Percentiles rank a stretch among this genome's conserved stretches.
Evolutionary conservation across 75 land plant genomes (phyloP).

Genomic region (Pinus taeda): DNA sequence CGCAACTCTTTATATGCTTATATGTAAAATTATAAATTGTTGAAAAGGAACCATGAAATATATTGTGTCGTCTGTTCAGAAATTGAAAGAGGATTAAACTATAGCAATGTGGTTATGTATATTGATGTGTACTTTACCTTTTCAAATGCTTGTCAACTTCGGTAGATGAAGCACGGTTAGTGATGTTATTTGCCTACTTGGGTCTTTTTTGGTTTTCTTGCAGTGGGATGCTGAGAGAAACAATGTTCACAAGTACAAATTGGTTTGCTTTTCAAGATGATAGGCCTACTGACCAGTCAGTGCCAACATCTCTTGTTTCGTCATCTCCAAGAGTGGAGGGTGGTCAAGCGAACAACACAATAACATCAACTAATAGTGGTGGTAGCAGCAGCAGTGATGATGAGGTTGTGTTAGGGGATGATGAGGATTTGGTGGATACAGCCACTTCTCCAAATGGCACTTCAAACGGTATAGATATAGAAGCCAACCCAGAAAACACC

Average conservation of each 20-base stretch:
- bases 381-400: constrained; percentile 36
- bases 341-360: constrained; percentile 9
- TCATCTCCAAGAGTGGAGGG: constrained; percentile 47
- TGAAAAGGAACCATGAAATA: not conserved
- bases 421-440: constrained; percentile 59
- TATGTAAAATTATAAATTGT: not conserved
- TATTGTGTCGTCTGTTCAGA: not conserved
- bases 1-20: not conserved
- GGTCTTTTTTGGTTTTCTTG: not conserved
- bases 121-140: no score
- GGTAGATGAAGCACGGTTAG: no score
- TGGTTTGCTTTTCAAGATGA: constrained; percentile 98
- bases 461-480: constrained; percentile 7
- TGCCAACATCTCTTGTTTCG: constrained; percentile 41
- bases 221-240: constrained; percentile 56
- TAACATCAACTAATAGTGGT: constrained; percentile 18
- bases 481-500: not conserved
- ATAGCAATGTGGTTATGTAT: not conserved
- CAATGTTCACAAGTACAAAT: constrained; percentile 60
- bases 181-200: not conserved
- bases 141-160: no score
- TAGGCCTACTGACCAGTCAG: constrained; percentile 30
- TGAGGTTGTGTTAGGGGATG: constrained; percentile 48
- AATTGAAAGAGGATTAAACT: not conserved
- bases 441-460: constrained; percentile 34